phyloP scores from a whole-genome alignment of 371 early-diverging fungal genomes.

The Saksenaea vasiformis region DNA sequence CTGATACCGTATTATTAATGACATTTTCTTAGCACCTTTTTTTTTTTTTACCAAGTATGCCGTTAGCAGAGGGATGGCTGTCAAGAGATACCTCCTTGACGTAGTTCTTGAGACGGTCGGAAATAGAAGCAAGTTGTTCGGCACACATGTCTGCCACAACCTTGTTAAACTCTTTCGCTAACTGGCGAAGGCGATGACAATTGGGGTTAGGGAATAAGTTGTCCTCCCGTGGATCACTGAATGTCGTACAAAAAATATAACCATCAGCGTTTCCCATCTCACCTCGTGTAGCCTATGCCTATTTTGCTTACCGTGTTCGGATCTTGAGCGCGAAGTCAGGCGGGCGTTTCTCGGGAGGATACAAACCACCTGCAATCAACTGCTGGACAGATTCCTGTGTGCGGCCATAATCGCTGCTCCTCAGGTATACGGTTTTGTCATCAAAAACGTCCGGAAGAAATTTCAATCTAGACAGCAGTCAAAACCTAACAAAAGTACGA shows the following conservation, averaged over 20 bases:
- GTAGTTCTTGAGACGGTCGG: conserved; percentile 30
- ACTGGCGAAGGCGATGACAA: conserved; percentile 37
- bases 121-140: conserved; percentile 29
- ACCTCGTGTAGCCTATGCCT: neutral
- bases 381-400: conserved; percentile 79
- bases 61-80: conserved; percentile 55
- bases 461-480: conserved; percentile 25
- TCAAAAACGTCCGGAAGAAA: conserved; percentile 46
- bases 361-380: conserved; percentile 64
- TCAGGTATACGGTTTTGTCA: conserved; percentile 54
- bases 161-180: conserved; percentile 37
- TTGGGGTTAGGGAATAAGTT: conserved; percentile 49
- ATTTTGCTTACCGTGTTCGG: conserved; percentile 36
- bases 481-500: neutral
- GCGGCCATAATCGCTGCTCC: conserved; percentile 70
- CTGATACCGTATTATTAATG: conserved; percentile 13
- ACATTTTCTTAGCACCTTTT: no score
- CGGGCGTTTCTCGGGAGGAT: conserved; percentile 47
- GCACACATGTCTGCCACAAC: conserved; percentile 32
- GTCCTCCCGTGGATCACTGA: conserved; percentile 45
- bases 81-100: conserved; percentile 41
- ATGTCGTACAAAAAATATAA: neutral
- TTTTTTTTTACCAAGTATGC: conserved; percentile 39
- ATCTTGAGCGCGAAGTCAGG: conserved; percentile 35
- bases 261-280: neutral